Evolutionary conservation across 1,284 basidiomycete species (phyloP), one percentile per base, ranked within the genome.

Genomic region (Athelia sp.): DNA sequence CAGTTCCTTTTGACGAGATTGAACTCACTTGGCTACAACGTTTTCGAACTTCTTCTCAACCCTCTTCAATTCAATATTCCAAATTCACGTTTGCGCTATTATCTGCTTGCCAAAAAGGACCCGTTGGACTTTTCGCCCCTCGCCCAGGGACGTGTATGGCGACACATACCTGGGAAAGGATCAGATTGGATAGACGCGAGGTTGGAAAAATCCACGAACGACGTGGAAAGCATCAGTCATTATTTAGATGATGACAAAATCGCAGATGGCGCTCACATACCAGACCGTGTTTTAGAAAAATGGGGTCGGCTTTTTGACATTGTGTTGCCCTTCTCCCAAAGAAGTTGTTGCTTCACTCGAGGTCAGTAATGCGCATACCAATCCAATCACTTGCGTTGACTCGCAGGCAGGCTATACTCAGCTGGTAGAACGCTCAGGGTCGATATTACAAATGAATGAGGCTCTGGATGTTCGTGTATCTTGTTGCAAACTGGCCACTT

Each of bases 221-320:
- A 34, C 11, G 47, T 70, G 13, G 54, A 54, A 8, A 56, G 65
- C 46, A 56, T 86, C 46, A 65, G 65, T 19, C 57, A 67, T 2
- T 88, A 81, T 57, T 59, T 87, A n/a, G 83, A 86, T 51, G 38
- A 52, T 15, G 58, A 60, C 4, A 49, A n/a, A n/a, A n/a, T 23
- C n/a, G 43, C 57, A 18, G 58, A 52, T 6, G 49, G 55, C 4
- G 43, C 49, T 11, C 64, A 58, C 17, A 71, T 90, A 11, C 75
- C 83, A 2, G 79, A 84, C 49, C 79, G 75, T 47, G 73, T 87
- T n/a, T 64, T 90, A 10, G 56, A 66, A 54, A 88, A 84, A 63
- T 90, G 87, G 84, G 87, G 87, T 0, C 70, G 81, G 21, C 64
- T 90, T 21, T 90, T 90, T 58, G 87, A 90, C 56, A 87, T 90